Evolutionary conservation across 129 eudicot species (phyloP), one percentile per base, ranked within the genome.

Genomic region (Calendula officinalis): DNA sequence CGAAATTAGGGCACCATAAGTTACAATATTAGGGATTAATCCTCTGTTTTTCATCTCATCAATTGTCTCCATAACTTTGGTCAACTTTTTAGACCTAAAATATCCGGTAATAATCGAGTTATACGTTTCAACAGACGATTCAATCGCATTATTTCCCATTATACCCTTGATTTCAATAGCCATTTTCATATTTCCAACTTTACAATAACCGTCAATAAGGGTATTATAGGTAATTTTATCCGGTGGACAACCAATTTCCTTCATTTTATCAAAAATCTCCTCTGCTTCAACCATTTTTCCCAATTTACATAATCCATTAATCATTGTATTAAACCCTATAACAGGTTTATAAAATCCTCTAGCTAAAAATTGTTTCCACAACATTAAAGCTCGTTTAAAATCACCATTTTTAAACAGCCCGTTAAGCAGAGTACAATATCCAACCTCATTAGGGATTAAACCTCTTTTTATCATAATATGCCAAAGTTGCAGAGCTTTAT

Each of bases 1-100:
- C 62, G 72, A 68, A 55, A 90, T 86, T 16, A 86, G 97, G 36
- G 89, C 77, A 11, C 95, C 97, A 73, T 84, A 90, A 4, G 97
- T 90, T 36, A 90, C 75, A 64, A 75, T 53, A 9, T 75, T 86
- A 22, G 83, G 89, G 63, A 48, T 64, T 75, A 82, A 38, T 5
- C 55, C 81, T 70, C 60, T 84, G 40, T 63, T 34, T 58, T 76
- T 66, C 75, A 86, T 74, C 82, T 90, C 94, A 7, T 43, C 42
- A 41, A 90, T 70, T 32, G 84, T 8, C 48, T 70, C 77, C 11
- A 72, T 3, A 27, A 86, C 74, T 70, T 65, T 47, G 47, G 57
- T 64, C 4, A 69, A 40, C 42, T 79, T 90, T 38, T 71, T 64
- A 40, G 72, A 64, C 61, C 57, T 77, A 54, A 90, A 86, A 63